Percentiles rank a stretch among this genome's conserved stretches.
Conservation (phyloP, 768 basidiomycete genomes). For the Lactarius sanguifluus region DNA sequence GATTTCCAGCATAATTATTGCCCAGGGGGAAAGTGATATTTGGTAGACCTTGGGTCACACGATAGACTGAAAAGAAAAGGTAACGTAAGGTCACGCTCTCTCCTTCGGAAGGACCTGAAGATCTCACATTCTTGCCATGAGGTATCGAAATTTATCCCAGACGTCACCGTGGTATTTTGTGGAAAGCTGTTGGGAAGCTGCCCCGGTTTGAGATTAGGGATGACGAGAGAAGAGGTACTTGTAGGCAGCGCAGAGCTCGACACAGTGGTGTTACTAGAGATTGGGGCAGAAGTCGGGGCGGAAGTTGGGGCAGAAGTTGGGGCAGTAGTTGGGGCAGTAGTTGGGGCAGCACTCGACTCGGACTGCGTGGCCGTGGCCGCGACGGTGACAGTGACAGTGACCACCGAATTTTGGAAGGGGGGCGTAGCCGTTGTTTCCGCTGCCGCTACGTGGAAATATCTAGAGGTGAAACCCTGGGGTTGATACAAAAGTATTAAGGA, state of each 20-base stretch:
- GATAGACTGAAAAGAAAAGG: conserved; percentile 33
- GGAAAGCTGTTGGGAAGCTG: conserved; percentile 21
- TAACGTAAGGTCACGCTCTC: neutral
- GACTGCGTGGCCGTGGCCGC: neutral
- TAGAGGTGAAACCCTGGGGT: neutral
- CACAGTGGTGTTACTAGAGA: neutral
- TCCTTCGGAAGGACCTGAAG: neutral
- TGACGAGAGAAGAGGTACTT: neutral
- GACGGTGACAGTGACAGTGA: neutral
- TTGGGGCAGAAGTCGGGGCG: neutral
- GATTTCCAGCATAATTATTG: conserved; percentile 41
- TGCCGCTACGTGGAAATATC: conserved; percentile 7
- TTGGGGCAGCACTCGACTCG: neutral
- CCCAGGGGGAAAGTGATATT: conserved; percentile 37
- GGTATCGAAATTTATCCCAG: conserved; percentile 9
- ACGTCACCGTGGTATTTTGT: conserved; percentile 7
- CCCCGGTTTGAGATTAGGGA: conserved; percentile 3
- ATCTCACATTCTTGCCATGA: conserved; percentile 23
- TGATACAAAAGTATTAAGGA: neutral
- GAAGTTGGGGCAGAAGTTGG: neutral
- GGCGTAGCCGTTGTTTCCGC: neutral
- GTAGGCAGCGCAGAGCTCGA: conserved; percentile 1
- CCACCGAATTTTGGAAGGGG: conserved; percentile 5
- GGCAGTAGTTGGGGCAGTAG: neutral
- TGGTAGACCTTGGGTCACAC: conserved; percentile 39